A percentile compares a stretch with the other conserved stretches of the same genome.
These are phyloP conservation scores for Coprinopsis cinerea DNA, from an alignment of 768 basidiomycete genomes.

Conservation along the genomic window DNA sequence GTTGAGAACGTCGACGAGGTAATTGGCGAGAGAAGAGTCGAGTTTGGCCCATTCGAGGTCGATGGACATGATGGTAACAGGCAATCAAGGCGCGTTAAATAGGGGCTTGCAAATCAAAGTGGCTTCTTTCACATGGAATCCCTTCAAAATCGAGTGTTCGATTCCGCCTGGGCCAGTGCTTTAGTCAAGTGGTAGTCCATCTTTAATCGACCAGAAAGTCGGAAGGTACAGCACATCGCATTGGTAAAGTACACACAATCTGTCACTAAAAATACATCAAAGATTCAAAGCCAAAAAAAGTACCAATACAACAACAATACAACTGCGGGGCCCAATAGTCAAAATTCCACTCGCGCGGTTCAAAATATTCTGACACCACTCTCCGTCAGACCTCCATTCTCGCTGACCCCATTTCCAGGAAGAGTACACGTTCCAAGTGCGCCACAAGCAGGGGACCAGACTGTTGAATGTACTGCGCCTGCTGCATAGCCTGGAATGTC, in stretches of 20 bases:
- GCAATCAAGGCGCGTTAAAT: neutral
- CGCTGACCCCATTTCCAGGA: neutral
- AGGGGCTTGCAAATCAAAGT: neutral
- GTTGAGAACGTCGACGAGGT: constrained; percentile 74
- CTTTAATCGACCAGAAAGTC: no score
- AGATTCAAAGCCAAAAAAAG: neutral
- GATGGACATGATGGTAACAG: constrained; percentile 79
- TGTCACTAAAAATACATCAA: no score
- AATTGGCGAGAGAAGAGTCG: constrained; percentile 11
- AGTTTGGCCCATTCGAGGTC: constrained; percentile 23
- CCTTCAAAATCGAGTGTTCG: no score
- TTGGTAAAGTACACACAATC: no score
- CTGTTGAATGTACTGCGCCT: neutral
- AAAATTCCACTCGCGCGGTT: neutral
- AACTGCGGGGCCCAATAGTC: neutral
- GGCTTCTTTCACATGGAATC: no score
- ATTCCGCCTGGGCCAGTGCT: no score
- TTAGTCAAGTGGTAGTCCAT: no score
- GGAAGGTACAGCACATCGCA: no score
- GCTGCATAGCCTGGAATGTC: neutral
- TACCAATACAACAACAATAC: neutral
- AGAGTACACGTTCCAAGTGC: neutral
- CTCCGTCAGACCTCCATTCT: neutral
- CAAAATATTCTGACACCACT: constrained; percentile 1
- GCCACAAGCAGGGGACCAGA: neutral